Evolutionary conservation across 2,329 filamentous ascomycete genomes (phyloP).

Genomic region (Pestalotiopsis sp.): DNA sequence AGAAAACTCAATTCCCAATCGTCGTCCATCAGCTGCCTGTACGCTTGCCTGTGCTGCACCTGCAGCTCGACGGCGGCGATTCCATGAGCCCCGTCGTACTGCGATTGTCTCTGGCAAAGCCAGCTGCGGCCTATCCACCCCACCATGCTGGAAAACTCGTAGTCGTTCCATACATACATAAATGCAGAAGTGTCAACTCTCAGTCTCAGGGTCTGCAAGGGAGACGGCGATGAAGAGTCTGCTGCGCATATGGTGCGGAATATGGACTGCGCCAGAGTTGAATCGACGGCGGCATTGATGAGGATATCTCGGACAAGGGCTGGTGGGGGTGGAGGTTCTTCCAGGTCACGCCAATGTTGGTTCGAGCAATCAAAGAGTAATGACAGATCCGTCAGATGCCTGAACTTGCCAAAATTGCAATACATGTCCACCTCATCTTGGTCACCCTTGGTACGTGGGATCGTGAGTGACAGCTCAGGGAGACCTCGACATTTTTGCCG

Average conservation of each 20-base stretch:
- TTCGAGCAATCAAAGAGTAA: background rate
- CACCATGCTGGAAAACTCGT: background rate
- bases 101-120: background rate
- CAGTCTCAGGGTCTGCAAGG: background rate
- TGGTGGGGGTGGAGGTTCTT: background rate
- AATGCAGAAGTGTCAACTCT: background rate
- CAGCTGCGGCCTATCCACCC: background rate
- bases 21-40: background rate
- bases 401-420: background rate
- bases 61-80: background rate
- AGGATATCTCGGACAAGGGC: background rate
- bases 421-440: background rate
- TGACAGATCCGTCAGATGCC: background rate
- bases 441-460: constrained; percentile 1
- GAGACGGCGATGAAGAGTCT: background rate
- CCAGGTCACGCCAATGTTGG: background rate
- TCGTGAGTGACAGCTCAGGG: background rate
- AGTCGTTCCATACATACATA: background rate
- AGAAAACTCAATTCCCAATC: background rate
- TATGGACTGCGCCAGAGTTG: background rate
- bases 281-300: background rate
- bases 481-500: background rate
- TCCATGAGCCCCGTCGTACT: background rate
- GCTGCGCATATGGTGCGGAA: background rate
- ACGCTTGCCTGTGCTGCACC: background rate